Evolutionary conservation across 2,329 filamentous ascomycete genomes (phyloP).

Genomic region (Aschersonia sp.): DNA sequence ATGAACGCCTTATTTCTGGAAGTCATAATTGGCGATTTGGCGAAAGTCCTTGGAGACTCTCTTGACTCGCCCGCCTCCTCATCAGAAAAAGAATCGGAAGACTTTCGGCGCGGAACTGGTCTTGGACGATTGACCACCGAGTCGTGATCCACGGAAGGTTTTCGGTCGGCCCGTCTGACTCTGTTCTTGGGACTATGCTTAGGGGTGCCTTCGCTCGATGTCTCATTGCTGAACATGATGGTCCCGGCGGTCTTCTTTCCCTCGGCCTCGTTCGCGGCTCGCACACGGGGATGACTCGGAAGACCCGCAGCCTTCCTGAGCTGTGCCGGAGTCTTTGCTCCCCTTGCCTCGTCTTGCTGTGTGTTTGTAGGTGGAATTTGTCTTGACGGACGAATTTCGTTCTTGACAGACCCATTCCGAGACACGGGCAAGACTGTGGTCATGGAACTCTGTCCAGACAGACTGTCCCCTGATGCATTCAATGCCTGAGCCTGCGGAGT

Average conservation of each 20-base stretch:
- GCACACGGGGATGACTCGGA: constrained; percentile 30
- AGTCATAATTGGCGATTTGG: background rate
- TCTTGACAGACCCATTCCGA: constrained; percentile 15
- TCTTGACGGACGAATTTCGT: constrained; percentile 17
- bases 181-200: background rate
- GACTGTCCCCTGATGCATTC: background rate
- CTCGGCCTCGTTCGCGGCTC: constrained; percentile 14
- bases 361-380: constrained; percentile 10
- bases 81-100: background rate
- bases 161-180: constrained; percentile 7
- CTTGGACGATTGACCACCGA: constrained; percentile 40
- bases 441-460: background rate
- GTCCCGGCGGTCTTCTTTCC: constrained; percentile 21
- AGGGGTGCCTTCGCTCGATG: constrained; percentile 36
- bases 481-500: background rate
- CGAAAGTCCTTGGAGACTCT: background rate
- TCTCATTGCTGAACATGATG: constrained; percentile 41
- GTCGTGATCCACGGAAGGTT: constrained; percentile 4
- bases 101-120: constrained; percentile 31
- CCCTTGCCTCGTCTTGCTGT: constrained; percentile 8
- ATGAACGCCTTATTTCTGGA: background rate
- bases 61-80: background rate
- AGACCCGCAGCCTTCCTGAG: constrained; percentile 30
- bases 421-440: constrained; percentile 11
- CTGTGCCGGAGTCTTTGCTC: constrained; percentile 22